phyloP scores from a whole-genome alignment of 129 eudicot genomes.

The Ambrosia trifida region DNA sequence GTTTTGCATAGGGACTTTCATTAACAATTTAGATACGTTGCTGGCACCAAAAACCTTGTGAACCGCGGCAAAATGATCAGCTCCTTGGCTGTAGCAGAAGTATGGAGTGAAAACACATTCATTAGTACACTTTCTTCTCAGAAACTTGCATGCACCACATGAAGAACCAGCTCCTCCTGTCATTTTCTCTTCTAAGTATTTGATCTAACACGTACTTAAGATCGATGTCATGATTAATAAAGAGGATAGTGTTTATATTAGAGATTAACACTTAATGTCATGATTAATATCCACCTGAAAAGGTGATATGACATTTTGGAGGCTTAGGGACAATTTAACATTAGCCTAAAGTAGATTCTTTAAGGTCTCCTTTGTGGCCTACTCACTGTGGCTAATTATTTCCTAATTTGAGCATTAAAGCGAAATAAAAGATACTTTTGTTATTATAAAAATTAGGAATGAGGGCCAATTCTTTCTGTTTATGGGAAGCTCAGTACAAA shows the following conservation, averaged over 20 bases:
- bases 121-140: constrained; percentile 68
- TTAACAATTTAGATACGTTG: constrained; percentile 69
- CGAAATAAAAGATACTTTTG: constrained; percentile 18
- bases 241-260: constrained; percentile 8
- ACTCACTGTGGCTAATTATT: constrained; percentile 45
- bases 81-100: constrained; percentile 63
- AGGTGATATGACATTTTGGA: constrained; percentile 23
- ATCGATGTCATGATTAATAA: not conserved
- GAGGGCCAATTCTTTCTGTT: constrained; percentile 26
- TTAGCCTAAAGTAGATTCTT: constrained; percentile 48
- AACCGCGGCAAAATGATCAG: constrained; percentile 65
- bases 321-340: constrained; percentile 36
- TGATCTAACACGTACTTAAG: not conserved
- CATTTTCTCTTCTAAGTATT: constrained; percentile 39
- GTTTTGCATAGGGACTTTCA: constrained; percentile 51
- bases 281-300: constrained; percentile 30
- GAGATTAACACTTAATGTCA: not conserved
- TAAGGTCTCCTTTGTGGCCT: constrained; percentile 84
- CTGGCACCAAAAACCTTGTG: constrained; percentile 97
- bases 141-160: constrained; percentile 95
- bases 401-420: constrained; percentile 47
- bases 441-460: constrained; percentile 16
- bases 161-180: constrained; percentile 65
- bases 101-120: constrained; percentile 85
- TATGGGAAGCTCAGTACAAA: constrained; percentile 24